Evolutionary conservation across 805 yeast genomes (phyloP).

Genomic region (Kluyveromyces nonfermentans): DNA sequence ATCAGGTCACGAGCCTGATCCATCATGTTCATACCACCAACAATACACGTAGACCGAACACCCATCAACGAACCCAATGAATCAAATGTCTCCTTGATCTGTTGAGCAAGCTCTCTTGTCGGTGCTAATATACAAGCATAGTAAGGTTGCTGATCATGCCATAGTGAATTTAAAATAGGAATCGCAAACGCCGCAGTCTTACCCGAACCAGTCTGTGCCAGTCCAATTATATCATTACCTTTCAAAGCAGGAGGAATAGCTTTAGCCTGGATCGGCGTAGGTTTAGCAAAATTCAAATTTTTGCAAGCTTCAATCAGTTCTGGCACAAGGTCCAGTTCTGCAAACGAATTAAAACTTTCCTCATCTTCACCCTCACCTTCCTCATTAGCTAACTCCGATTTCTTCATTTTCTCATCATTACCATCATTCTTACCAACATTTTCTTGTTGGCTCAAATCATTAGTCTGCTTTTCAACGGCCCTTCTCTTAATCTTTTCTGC

Average conservation of each 20-base stretch:
- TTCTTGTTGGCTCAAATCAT: too few species aligned
- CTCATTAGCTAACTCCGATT: slow-evolving; percentile 3
- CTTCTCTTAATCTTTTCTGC: slow-evolving; percentile 47
- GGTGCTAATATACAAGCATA: slow-evolving; percentile 85
- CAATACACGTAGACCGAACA: slow-evolving; percentile 76
- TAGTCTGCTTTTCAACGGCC: slow-evolving; percentile 29
- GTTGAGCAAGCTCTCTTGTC: slow-evolving; percentile 77
- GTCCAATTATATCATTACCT: slow-evolving; percentile 89
- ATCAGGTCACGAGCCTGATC: slow-evolving; percentile 90
- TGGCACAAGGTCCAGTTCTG: slow-evolving; percentile 57
- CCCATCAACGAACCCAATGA: slow-evolving; percentile 92
- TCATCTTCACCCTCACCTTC: slow-evolving; percentile 10
- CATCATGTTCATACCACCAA: slow-evolving; percentile 98
- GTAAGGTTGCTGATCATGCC: slow-evolving; percentile 82
- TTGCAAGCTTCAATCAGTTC: slow-evolving; percentile 75
- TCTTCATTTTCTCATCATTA: slow-evolving; percentile 6
- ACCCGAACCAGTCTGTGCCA: slow-evolving; percentile 97
- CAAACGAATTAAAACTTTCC: slow-evolving; percentile 34
- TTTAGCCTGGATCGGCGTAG: slow-evolving; percentile 91
- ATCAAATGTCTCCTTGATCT: slow-evolving; percentile 89
- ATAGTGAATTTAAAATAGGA: slow-evolving; percentile 83
- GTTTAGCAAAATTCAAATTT: slow-evolving; percentile 61
- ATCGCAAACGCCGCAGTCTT: slow-evolving; percentile 98
- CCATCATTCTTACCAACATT: slow-evolving; percentile 18
- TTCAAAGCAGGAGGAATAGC: slow-evolving; percentile 84